These are phyloP conservation scores for Suhomyces chickasaworum DNA, from an alignment of 1,139 yeast species.

Conservation along the genomic window DNA sequence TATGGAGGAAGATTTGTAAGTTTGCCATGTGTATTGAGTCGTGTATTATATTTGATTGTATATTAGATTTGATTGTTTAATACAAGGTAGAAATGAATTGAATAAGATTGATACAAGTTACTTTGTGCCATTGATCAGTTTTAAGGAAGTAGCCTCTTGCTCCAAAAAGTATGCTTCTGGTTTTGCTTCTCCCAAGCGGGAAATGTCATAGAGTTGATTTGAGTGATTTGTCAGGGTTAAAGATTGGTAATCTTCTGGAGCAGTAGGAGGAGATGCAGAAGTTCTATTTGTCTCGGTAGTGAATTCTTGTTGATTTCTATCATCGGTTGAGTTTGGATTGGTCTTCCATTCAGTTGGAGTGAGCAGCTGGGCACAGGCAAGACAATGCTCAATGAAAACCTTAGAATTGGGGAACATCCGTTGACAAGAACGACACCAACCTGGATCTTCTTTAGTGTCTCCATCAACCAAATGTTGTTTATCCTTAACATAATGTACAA, in stretches of 20 bases:
- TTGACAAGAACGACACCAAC: constrained; percentile 68
- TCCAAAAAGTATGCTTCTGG: constrained; percentile 11
- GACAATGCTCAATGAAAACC: constrained; percentile 65
- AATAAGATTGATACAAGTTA: background rate
- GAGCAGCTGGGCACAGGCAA: constrained; percentile 53
- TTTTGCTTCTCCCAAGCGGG: constrained; percentile 12
- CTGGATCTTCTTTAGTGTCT: constrained; percentile 47
- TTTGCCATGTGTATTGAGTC: background rate
- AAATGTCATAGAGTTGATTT: constrained; percentile 14
- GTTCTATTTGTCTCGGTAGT: background rate
- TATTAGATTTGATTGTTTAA: constrained; percentile 5
- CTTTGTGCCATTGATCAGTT: background rate
- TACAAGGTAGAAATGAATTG: constrained; percentile 20
- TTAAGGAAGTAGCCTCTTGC: background rate
- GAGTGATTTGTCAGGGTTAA: constrained; percentile 11
- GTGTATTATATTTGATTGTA: constrained; percentile 7
- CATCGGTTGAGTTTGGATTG: constrained; percentile 1
- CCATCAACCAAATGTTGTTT: constrained; percentile 27
- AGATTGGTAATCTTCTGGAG: constrained; percentile 9
- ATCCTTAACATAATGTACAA: constrained; percentile 65
- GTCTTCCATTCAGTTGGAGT: constrained; percentile 12
- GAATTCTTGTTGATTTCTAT: constrained; percentile 1
- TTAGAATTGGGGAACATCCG: constrained; percentile 58
- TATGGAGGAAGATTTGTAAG: constrained; percentile 2
- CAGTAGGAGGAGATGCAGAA: constrained; percentile 6